Evolutionary conservation across 2,329 filamentous ascomycete species (phyloP).

Genomic region (Monosporascus sp.): DNA sequence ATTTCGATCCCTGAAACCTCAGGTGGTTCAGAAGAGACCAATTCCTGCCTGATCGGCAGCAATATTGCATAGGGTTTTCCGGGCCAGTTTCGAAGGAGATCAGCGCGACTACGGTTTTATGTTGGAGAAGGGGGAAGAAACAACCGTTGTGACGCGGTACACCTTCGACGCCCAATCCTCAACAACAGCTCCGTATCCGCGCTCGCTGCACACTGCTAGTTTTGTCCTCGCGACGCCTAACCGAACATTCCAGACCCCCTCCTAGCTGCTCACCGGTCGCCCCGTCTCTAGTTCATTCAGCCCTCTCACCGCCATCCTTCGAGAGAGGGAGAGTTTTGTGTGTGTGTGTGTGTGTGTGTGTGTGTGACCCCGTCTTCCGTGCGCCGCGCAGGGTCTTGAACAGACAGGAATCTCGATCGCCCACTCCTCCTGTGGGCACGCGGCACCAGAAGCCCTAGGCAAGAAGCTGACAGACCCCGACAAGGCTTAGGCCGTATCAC

Average conservation of each 20-base stretch:
- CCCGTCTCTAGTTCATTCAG: not conserved
- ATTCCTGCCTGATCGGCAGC: not conserved
- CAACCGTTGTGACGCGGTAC: not conserved
- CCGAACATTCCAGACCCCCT: not conserved
- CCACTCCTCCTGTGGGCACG: not conserved
- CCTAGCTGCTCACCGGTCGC: not conserved
- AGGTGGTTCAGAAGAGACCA: not conserved
- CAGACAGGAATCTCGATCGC: not conserved
- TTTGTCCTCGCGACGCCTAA: not conserved
- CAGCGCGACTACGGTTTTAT: not conserved
- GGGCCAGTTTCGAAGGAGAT: not conserved
- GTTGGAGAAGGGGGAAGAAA: not conserved
- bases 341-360: too few relatives aligned
- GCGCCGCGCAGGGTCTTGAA: not conserved
- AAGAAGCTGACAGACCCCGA: not conserved
- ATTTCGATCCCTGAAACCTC: not conserved
- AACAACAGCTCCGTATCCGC: not conserved
- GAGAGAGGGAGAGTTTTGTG: not conserved
- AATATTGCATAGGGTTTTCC: not conserved
- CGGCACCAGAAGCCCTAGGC: not conserved
- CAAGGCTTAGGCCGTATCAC: not conserved
- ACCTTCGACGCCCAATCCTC: not conserved
- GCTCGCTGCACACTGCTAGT: not conserved
- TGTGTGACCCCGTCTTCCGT: not conserved
- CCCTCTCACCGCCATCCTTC: not conserved